phyloP scores from a whole-genome alignment of 1,139 yeast species.

The Geotrichum klebahnii region DNA sequence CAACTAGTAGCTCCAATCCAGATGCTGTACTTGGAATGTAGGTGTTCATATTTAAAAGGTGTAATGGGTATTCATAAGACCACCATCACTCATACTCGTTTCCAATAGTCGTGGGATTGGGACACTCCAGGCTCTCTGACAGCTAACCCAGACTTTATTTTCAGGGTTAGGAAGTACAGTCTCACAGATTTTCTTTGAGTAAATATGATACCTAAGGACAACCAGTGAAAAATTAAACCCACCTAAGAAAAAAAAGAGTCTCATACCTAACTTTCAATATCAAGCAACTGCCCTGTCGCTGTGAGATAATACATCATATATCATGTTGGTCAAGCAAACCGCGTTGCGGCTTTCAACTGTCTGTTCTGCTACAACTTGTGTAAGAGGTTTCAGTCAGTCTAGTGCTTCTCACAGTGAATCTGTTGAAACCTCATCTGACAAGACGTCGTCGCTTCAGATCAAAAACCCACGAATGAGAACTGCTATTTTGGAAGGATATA shows the following conservation, averaged over 20 bases:
- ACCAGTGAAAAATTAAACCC: slow-evolving; percentile 3
- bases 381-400: background rate
- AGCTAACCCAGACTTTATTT: background rate
- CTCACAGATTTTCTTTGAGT: background rate
- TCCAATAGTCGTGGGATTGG: no score
- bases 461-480: slow-evolving; percentile 34
- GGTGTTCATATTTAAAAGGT: no score
- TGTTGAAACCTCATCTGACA: background rate
- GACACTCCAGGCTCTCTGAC: no score
- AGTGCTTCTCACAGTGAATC: background rate
- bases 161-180: background rate
- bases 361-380: background rate
- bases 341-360: slow-evolving; percentile 5
- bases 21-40: background rate
- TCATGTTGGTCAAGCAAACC: slow-evolving; percentile 6
- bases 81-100: no score
- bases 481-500: slow-evolving; percentile 39
- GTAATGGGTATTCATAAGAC: no score
- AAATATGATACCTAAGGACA: background rate
- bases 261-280: background rate
- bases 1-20: background rate
- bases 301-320: background rate
- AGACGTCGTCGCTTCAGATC: slow-evolving; percentile 30
- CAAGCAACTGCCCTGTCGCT: background rate
- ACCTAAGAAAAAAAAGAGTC: background rate